Base-by-base conservation (phyloP, 1,284 basidiomycete genomes). In the Tilletia setariae region DNA sequence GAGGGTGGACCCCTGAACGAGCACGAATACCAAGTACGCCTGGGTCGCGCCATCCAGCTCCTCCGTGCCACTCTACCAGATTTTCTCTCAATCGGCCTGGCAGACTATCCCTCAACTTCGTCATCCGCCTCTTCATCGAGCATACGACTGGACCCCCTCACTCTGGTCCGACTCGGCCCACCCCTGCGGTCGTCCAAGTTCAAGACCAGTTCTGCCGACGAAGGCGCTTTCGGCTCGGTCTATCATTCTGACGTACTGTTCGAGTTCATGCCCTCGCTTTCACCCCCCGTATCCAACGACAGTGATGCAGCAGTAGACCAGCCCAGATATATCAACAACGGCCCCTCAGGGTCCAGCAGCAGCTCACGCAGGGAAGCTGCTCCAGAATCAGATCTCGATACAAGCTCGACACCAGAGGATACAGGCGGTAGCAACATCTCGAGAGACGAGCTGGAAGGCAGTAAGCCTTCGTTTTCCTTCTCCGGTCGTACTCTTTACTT, bases 401-500 rank as follows among this genome's bases (percentile, higher is more conserved):
- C 35, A 40, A 40, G 6, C 4, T 4, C 35, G 11, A 40, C 6
- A 40, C 35, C 35, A 40, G 35, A 40, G 35, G 6, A 40, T 6
- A 40, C 11, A 11, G 35, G 35, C 35, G 4, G 35, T 11, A 40
- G 35, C 35, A 11, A 40, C 35, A 11, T 40, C 11, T 40, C 35
- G 35, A 40, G 35, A 21, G 63, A 40, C 32, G 67, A 23, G n/a
- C 30, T 42, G 32, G 40, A 68, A 25, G 2, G 68, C 68, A 40
- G 35, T 11, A 9, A 62, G 70, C 65, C 75, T 7, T 70, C 70
- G 9, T 72, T 79, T 47, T 74, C 72, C 56, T 79, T 79, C 70
- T 71, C 71, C 28, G 78, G 78, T 25, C 71, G 78, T 1, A 73
- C 75, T 21, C 67, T 79, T 65, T 79, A 79, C 70, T 65, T 77